Evolutionary conservation across 2,329 filamentous ascomycete genomes (phyloP).

Genomic region (Chaetomiaceae sp.): DNA sequence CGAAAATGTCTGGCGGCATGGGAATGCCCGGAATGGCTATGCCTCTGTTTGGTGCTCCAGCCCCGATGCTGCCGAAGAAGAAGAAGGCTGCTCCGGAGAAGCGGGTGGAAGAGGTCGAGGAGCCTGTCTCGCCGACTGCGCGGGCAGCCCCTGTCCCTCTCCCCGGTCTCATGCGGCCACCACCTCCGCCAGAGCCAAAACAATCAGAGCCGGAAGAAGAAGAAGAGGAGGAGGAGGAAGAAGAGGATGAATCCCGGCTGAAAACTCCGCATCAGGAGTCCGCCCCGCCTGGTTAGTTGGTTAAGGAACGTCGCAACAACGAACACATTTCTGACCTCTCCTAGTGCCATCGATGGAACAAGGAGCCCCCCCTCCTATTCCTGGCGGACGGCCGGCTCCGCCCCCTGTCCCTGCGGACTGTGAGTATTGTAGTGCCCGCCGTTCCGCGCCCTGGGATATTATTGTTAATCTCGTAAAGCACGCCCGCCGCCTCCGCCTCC

Average conservation of each 20-base stretch:
- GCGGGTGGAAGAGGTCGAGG: slow-evolving; percentile 41
- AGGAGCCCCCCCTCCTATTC: slow-evolving; percentile 42
- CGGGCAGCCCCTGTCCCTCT: slow-evolving; percentile 57
- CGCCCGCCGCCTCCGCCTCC: slow-evolving; percentile 57
- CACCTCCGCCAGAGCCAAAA: slow-evolving; percentile 44
- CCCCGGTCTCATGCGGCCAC: slow-evolving; percentile 63
- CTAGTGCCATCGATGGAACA: slow-evolving; percentile 31
- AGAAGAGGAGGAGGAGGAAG: slow-evolving; percentile 26
- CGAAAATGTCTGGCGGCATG: slow-evolving; percentile 97
- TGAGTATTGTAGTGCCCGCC: slow-evolving; percentile 38
- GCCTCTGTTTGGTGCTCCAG: slow-evolving; percentile 38
- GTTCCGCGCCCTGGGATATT: neutral
- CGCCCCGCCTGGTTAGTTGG: slow-evolving; percentile 32
- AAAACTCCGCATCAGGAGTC: slow-evolving; percentile 33
- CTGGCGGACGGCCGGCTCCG: slow-evolving; percentile 49
- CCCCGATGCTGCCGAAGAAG: slow-evolving; percentile 61
- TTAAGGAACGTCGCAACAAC: neutral
- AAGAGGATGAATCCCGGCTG: slow-evolving; percentile 32
- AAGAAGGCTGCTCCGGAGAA: slow-evolving; percentile 47
- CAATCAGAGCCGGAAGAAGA: slow-evolving; percentile 39
- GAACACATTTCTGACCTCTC: slow-evolving; percentile 14
- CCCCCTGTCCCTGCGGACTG: slow-evolving; percentile 57
- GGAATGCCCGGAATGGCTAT: slow-evolving; percentile 86
- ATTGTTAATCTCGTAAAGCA: slow-evolving; percentile 44
- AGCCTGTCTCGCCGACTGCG: slow-evolving; percentile 40